A percentile compares a stretch with the other conserved stretches of the same genome.
Evolutionary conservation across 2,329 filamentous ascomycete genomes (phyloP).

Genomic region (Exophiala oligosperma): DNA sequence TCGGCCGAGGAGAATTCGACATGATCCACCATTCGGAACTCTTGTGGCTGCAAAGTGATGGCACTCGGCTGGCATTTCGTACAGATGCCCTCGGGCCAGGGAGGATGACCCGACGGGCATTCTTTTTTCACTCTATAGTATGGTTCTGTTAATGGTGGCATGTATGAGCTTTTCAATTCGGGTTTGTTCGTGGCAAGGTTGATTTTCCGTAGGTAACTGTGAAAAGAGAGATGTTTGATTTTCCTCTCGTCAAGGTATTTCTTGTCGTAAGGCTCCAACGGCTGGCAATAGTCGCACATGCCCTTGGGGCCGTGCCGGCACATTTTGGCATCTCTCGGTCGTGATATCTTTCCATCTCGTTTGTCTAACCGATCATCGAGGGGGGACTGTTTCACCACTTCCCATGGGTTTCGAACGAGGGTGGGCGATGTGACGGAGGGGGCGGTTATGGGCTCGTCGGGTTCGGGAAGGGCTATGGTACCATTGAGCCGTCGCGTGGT

Average conservation of each 20-base stretch:
- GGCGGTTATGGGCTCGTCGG: slow-evolving; percentile 43
- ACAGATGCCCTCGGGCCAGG: slow-evolving; percentile 95
- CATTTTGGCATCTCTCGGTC: slow-evolving; percentile 76
- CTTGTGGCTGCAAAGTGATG: slow-evolving; percentile 90
- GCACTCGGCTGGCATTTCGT: slow-evolving; percentile 97
- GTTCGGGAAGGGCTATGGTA: slow-evolving; percentile 51
- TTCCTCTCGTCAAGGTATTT: slow-evolving; percentile 90
- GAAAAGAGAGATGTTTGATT: slow-evolving; percentile 98
- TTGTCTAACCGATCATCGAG: slow-evolving; percentile 86
- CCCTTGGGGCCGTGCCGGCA: slow-evolving; percentile 94
- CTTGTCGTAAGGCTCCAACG: slow-evolving; percentile 88
- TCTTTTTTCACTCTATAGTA: slow-evolving; percentile 86
- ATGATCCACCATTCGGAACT: slow-evolving; percentile 96
- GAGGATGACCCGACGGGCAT: slow-evolving; percentile 88
- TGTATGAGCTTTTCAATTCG: slow-evolving; percentile 89
- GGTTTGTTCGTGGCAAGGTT: slow-evolving; percentile 96
- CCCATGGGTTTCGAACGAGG: slow-evolving; percentile 86
- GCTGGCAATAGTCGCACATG: slow-evolving; percentile 99
- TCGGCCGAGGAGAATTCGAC: slow-evolving; percentile 88
- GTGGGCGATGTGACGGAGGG: slow-evolving; percentile 31
- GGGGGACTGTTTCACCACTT: slow-evolving; percentile 81
- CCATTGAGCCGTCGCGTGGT: slow-evolving; percentile 73
- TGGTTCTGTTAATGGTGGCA: slow-evolving; percentile 89
- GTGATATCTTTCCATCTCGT: slow-evolving; percentile 82
- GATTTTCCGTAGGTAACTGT: slow-evolving; percentile 89